Percentiles rank a stretch among this genome's conserved stretches.
These are phyloP conservation scores for Phialemonium atrogriseum DNA, from an alignment of 2,329 filamentous ascomycete genomes.

Conservation along the genomic window DNA sequence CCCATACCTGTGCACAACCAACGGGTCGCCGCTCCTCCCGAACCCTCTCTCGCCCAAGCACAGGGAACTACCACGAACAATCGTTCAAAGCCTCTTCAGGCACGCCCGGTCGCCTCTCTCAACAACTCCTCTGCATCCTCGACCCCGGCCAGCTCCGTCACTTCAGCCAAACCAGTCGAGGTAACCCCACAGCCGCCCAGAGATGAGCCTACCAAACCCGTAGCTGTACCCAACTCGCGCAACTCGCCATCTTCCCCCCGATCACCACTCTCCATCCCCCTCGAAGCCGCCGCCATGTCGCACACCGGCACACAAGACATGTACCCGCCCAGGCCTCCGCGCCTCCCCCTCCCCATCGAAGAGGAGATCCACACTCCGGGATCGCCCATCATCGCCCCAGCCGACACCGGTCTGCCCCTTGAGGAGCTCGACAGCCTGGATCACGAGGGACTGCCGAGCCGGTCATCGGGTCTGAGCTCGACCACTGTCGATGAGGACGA, in stretches of 20 bases:
- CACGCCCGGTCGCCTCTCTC: constrained; percentile 40
- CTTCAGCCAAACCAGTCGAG: too few species aligned
- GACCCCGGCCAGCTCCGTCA: constrained; percentile 10
- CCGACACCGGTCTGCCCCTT: constrained; percentile 45
- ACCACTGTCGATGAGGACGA: constrained; percentile 68
- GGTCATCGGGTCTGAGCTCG: constrained; percentile 52
- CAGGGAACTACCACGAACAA: constrained; percentile 43
- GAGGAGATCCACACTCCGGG: constrained; percentile 85
- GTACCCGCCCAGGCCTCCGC: constrained; percentile 67
- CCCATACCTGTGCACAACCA: constrained; percentile 48
- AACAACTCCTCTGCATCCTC: constrained; percentile 35
- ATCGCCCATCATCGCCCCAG: constrained; percentile 74
- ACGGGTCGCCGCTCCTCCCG: constrained; percentile 50
- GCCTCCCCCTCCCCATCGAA: constrained; percentile 86
- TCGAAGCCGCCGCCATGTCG: constrained; percentile 35
- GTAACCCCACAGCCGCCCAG: constrained; percentile 7
- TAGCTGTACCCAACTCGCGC: constrained; percentile 43
- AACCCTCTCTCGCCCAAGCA: constrained; percentile 53
- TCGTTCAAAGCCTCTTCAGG: constrained; percentile 36
- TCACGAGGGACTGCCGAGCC: constrained; percentile 35
- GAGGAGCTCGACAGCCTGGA: constrained; percentile 46
- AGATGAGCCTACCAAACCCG: constrained; percentile 43
- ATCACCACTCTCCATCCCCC: constrained; percentile 25
- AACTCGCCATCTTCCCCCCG: constrained; percentile 24
- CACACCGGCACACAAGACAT: constrained; percentile 55